Evolutionary conservation across 495 filamentous ascomycete genomes (phyloP), one percentile per base, ranked within the genome.

Genomic region (Aspergillus sparsus): DNA sequence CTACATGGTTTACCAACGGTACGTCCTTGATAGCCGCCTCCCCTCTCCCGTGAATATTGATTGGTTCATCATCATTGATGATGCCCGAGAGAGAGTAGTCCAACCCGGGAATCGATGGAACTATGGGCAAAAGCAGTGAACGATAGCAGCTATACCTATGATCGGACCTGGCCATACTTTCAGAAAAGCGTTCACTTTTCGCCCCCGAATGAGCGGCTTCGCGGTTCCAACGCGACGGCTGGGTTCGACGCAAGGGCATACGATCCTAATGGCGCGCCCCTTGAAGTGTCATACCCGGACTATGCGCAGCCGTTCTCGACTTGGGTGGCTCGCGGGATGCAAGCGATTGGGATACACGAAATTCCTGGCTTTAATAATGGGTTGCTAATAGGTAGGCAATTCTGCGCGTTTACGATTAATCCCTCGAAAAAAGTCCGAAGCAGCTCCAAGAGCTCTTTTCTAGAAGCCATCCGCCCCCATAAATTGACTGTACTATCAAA

Each of bases 41-140:
- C 21, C 21, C 21, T 27, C 21, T 3, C 21, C 4, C 5, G 2
- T 34, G 2, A 37, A 18, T 27, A 27, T 27, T 27, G 21, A 27
- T 27, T 1, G 21, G 21, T 27, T 27, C 21, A n/a, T 3, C 21
- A 1, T 27, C 21, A 27, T 27, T 27, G 21, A 27, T 27, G 21
- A 27, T 27, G 21, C 27, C 9, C 44, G 10, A 47, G 15, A 18
- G 44, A 21, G 11, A 7, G 2, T 27, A 63, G 57, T 7, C 57
- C 57, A 5, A 54, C 62, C 2, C 52, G 37, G 13, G 77, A 71
- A 0, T 67, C 81, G 0, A 79, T 78, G 62, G 66, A 82, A 15
- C 65, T 72, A 60, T 89, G 85, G 85, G 86, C 86, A 0, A 77
- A 82, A 39, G 39, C 46, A 3, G 83, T 87, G 6, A 79, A 77